phyloP scores from a whole-genome alignment of 139 green algal species.

The Chara braunii region DNA sequence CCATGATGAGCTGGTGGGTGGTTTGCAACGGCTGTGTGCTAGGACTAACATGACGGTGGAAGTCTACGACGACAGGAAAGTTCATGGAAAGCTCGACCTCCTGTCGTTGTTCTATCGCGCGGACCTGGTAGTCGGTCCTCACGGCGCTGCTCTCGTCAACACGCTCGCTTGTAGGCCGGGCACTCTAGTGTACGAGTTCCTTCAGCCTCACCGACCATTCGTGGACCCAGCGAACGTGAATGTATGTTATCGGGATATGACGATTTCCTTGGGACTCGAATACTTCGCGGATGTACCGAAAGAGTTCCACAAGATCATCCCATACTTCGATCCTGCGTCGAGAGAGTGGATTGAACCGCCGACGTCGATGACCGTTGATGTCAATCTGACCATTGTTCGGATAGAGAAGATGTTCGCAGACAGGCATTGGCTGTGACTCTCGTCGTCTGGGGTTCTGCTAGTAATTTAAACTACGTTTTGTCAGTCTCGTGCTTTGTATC shows the following conservation, averaged over 20 bases:
- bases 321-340: too few species aligned
- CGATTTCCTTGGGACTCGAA: constrained; percentile 2
- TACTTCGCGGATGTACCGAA: constrained; percentile 26
- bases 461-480: too few species aligned
- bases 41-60: constrained; percentile 12
- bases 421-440: too few species aligned
- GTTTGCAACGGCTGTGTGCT: too few species aligned
- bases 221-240: constrained; percentile 14
- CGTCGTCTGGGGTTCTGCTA: too few species aligned
- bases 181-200: constrained; percentile 25
- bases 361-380: too few species aligned
- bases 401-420: too few species aligned
- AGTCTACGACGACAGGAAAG: constrained; percentile 5
- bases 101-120: constrained; percentile 25
- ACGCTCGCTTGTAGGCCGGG: constrained; percentile 20
- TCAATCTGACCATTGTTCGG: too few species aligned
- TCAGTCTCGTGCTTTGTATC: too few species aligned
- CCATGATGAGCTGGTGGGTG: too few species aligned
- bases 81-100: constrained; percentile 4
- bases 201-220: constrained; percentile 10
- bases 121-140: constrained; percentile 2
- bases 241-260: neutral
- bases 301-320: too few species aligned
- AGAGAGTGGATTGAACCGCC: too few species aligned
- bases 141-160: constrained; percentile 2